A percentile compares a stretch with the other conserved stretches of the same genome.
Evolutionary conservation across 1,284 basidiomycete species (phyloP).

Genomic region (Singerocomus inundabilis): DNA sequence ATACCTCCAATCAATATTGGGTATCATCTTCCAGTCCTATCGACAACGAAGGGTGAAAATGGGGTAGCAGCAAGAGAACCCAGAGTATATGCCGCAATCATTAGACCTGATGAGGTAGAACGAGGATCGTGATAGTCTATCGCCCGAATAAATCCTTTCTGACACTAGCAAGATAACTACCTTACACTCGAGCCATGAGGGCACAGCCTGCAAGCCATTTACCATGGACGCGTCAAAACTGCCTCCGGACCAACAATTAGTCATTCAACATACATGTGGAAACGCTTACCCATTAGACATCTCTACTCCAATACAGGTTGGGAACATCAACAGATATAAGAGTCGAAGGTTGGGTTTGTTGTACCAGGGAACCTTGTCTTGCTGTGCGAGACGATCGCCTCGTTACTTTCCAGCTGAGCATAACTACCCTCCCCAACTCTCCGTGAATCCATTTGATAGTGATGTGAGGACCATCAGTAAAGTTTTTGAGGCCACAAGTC

Average conservation of each 20-base stretch:
- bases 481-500: too few relatives aligned
- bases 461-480: not conserved
- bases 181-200: constrained; percentile 27
- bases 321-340: too few relatives aligned
- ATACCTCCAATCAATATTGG: constrained; percentile 19
- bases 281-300: constrained; percentile 54
- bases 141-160: not conserved
- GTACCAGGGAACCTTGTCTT: constrained; percentile 56
- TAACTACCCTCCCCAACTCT: not conserved
- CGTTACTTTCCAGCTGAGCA: constrained; percentile 15
- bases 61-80: constrained; percentile 13
- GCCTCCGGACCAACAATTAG: not conserved
- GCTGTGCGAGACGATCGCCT: constrained; percentile 45
- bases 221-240: constrained; percentile 21
- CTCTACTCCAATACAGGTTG: constrained; percentile 61
- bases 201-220: constrained; percentile 19
- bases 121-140: constrained; percentile 21
- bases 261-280: constrained; percentile 22
- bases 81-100: too few relatives aligned
- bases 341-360: constrained; percentile 40
- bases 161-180: too few relatives aligned
- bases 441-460: constrained; percentile 6
- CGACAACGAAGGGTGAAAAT: constrained; percentile 16
- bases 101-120: constrained; percentile 17
- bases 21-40: constrained; percentile 18